Percentiles rank a stretch among this genome's conserved stretches.
phyloP scores from a whole-genome alignment of 495 filamentous ascomycete species.

The Xylaria telfairii region DNA sequence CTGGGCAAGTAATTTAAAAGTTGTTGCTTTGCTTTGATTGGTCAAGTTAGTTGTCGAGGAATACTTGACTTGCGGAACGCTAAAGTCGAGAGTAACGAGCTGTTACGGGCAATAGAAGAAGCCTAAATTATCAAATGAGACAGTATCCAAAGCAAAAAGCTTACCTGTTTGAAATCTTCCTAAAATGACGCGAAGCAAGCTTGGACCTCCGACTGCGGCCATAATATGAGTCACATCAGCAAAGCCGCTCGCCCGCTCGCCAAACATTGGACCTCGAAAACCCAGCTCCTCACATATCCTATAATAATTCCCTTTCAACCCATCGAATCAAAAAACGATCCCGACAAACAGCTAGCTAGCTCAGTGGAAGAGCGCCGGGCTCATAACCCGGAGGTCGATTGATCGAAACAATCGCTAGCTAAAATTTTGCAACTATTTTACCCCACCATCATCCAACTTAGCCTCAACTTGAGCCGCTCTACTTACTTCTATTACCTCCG shows the following conservation, averaged over 20 bases:
- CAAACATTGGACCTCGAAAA: background rate
- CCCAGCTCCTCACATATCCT: background rate
- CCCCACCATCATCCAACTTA: background rate
- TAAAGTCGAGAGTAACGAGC: no score
- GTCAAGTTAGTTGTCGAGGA: no score
- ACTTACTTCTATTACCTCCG: background rate
- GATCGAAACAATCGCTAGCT: slow-evolving; percentile 51
- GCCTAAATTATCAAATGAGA: no score
- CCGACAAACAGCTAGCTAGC: slow-evolving; percentile 21
- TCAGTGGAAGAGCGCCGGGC: slow-evolving; percentile 52
- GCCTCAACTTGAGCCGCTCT: background rate
- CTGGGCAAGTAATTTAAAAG: no score
- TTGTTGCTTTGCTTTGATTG: no score
- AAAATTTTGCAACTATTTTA: slow-evolving; percentile 22
- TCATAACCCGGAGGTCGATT: slow-evolving; percentile 54
- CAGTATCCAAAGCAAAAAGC: no score
- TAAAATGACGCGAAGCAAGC: background rate
- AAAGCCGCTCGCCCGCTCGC: background rate
- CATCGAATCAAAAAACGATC: background rate
- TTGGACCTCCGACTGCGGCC: background rate
- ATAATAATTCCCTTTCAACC: background rate
- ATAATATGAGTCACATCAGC: background rate
- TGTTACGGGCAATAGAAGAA: no score
- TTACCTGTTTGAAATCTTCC: no score
- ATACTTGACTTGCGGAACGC: no score